phyloP scores from a whole-genome alignment of 2,329 filamentous ascomycete genomes.

The Sarocladium kiliense region DNA sequence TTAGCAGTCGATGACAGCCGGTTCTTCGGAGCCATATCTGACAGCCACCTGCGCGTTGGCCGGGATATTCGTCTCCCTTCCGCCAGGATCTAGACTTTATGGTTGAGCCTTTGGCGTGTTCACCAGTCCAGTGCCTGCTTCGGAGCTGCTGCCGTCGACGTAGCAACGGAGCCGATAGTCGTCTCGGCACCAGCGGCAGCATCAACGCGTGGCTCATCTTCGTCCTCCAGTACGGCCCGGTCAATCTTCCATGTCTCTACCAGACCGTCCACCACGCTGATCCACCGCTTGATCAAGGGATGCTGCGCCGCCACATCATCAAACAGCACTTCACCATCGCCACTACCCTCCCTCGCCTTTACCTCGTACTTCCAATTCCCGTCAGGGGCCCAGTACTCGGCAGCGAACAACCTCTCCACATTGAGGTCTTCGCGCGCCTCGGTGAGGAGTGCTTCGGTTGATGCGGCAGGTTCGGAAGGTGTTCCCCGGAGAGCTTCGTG shows the following conservation, averaged over 20 bases:
- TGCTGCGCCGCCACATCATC: slow-evolving; percentile 61
- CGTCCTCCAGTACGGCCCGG: slow-evolving; percentile 25
- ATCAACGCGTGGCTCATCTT: slow-evolving; percentile 23
- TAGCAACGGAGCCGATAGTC: slow-evolving; percentile 13
- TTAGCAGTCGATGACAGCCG: background rate
- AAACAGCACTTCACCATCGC: slow-evolving; percentile 34
- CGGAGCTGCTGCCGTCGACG: slow-evolving; percentile 17
- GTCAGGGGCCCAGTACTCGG: slow-evolving; percentile 62
- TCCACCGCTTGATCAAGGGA: slow-evolving; percentile 63
- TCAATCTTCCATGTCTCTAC: slow-evolving; percentile 29
- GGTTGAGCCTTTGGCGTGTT: slow-evolving; percentile 11
- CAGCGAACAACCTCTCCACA: slow-evolving; percentile 57
- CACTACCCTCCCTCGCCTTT: slow-evolving; percentile 32
- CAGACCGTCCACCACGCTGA: slow-evolving; percentile 26
- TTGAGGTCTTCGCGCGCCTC: slow-evolving; percentile 55
- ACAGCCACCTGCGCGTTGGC: background rate
- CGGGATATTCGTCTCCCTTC: background rate
- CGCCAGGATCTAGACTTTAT: background rate
- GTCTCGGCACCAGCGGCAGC: slow-evolving; percentile 19
- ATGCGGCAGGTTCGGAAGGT: slow-evolving; percentile 18
- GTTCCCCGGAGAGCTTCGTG: slow-evolving; percentile 37
- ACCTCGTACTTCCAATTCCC: slow-evolving; percentile 67
- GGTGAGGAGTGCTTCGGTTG: slow-evolving; percentile 29
- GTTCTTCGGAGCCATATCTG: background rate
- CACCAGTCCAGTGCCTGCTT: slow-evolving; percentile 35